These are phyloP conservation scores for Curvularia lunata DNA, from an alignment of 2,329 filamentous ascomycete genomes.

Conservation along the genomic window DNA sequence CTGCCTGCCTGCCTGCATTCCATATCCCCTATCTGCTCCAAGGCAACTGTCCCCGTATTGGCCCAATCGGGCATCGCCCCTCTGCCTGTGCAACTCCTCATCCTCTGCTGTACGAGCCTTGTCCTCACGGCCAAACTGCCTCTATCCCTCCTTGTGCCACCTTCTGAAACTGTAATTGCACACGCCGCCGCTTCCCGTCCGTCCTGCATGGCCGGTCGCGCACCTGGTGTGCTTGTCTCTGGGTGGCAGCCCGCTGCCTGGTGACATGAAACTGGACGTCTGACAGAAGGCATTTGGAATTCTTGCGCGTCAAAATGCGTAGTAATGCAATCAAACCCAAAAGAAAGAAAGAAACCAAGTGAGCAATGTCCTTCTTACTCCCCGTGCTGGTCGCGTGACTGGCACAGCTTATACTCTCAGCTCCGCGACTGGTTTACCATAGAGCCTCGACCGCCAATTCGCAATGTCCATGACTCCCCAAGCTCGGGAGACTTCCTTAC, in stretches of 20 bases:
- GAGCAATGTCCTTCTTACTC: neutral
- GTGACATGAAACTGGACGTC: neutral
- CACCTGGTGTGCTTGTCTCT: neutral
- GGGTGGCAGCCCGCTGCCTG: neutral
- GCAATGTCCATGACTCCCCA: neutral
- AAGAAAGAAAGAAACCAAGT: neutral
- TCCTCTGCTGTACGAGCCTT: constrained; percentile 22
- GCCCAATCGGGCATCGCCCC: constrained; percentile 27
- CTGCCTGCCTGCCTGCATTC: neutral
- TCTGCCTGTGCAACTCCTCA: constrained; percentile 26
- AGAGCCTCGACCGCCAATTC: neutral
- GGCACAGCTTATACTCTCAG: neutral
- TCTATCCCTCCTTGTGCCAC: constrained; percentile 21
- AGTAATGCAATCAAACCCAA: neutral
- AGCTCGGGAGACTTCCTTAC: neutral
- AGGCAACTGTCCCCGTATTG: constrained; percentile 17
- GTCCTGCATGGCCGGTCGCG: neutral
- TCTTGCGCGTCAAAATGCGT: neutral
- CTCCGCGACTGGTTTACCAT: neutral
- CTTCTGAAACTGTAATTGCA: constrained; percentile 24
- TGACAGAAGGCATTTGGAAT: neutral
- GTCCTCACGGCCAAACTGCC: constrained; percentile 10
- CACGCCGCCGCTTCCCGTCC: neutral
- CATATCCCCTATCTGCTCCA: constrained; percentile 21
- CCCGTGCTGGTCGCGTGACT: neutral